Evolutionary conservation across 345 rosid species (phyloP).

Genomic region (Aurinia saxatilis): DNA sequence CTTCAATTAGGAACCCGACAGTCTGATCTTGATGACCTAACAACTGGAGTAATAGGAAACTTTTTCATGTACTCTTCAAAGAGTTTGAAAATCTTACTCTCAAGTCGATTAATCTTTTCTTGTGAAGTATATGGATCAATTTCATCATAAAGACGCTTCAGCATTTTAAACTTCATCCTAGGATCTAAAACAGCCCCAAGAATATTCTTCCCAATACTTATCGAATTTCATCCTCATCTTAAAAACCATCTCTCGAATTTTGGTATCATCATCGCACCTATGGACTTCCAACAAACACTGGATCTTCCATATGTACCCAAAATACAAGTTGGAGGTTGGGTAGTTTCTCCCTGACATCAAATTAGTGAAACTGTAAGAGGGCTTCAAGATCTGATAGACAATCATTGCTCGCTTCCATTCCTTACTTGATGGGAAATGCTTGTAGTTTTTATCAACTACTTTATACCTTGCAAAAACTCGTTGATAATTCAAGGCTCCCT

Average conservation of each 20-base stretch:
- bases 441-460: not conserved
- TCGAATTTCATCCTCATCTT: not conserved
- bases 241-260: not conserved
- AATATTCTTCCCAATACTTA: not conserved
- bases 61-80: not conserved
- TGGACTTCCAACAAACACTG: not conserved
- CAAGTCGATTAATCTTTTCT: not conserved
- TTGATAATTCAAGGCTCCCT: not conserved
- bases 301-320: not conserved
- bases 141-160: not conserved
- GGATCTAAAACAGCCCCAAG: not conserved
- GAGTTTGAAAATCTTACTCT: not conserved
- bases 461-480: not conserved
- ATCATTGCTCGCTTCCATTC: not conserved
- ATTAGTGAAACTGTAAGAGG: not conserved
- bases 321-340: not conserved
- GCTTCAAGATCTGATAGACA: not conserved
- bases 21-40: too few species aligned
- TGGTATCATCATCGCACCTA: not conserved
- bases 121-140: not conserved
- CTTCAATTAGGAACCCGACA: too few species aligned
- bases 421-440: not conserved
- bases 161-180: not conserved
- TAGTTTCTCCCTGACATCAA: not conserved
- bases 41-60: not conserved